Conservation (phyloP, 345 rosid genomes). For the Dipteronia dyeriana region DNA sequence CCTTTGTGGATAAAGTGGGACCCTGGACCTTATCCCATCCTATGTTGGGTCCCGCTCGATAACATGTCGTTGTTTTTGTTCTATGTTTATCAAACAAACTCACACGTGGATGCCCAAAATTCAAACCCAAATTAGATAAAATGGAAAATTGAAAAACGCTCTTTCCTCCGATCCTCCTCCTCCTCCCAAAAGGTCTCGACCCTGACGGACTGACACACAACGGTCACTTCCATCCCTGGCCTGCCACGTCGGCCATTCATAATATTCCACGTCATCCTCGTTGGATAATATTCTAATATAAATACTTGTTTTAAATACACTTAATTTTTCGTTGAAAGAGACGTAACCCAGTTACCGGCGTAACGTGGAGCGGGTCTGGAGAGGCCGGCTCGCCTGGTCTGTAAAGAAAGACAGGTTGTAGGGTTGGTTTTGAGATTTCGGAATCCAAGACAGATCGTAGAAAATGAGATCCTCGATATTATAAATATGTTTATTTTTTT, state of each 20-base stretch:
- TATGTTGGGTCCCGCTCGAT: not conserved
- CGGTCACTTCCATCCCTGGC: not conserved
- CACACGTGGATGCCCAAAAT: not conserved
- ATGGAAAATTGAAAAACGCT: not conserved
- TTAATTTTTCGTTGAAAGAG: too few species aligned
- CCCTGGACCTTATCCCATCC: not conserved
- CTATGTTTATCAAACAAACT: not conserved
- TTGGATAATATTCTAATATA: too few species aligned
- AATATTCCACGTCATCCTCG: not conserved
- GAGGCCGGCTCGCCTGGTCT: too few species aligned
- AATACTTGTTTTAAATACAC: too few species aligned
- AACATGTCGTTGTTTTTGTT: not conserved
- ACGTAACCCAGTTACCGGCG: too few species aligned
- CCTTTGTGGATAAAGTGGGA: constrained; percentile 18
- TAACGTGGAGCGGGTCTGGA: too few species aligned
- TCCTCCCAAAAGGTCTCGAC: not conserved
- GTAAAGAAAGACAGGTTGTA: too few species aligned
- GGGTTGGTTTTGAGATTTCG: too few species aligned
- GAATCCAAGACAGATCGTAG: too few species aligned
- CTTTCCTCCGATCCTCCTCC: too few species aligned
- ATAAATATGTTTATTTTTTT: too few species aligned
- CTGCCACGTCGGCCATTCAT: not conserved
- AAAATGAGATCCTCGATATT: too few species aligned
- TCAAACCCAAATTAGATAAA: not conserved
- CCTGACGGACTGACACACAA: not conserved